Evolutionary conservation across 176 grass and related monocot genomes (phyloP).

Genomic region (Phyllostachys edulis): DNA sequence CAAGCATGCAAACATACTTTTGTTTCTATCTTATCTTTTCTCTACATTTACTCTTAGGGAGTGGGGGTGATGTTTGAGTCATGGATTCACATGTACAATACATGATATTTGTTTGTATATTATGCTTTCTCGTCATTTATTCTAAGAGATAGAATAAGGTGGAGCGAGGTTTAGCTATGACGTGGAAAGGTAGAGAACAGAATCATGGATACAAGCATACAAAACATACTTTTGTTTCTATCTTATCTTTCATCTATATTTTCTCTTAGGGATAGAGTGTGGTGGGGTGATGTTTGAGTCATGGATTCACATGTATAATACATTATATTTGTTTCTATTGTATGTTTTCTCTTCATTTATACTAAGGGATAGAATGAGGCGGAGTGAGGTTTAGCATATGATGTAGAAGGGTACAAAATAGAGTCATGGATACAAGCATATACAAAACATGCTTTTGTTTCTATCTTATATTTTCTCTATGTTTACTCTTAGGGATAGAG

Average conservation of each 20-base stretch:
- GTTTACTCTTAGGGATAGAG: background rate
- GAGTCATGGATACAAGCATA: background rate
- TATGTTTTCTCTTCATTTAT: background rate
- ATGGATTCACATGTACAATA: background rate
- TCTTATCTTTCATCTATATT: too few species aligned
- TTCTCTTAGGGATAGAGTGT: too few species aligned
- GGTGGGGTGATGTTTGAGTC: too few species aligned
- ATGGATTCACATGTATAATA: background rate
- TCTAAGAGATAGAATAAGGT: background rate
- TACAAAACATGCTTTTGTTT: background rate
- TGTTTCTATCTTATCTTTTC: too few species aligned
- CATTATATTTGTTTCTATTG: background rate
- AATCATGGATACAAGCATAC: too few species aligned
- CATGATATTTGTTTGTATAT: background rate
- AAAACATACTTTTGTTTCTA: too few species aligned
- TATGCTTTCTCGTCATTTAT: background rate
- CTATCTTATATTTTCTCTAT: background rate
- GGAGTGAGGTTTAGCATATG: background rate
- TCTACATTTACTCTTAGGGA: too few species aligned
- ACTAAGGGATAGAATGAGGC: too few species aligned
- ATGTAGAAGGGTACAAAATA: background rate
- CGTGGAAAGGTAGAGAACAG: too few species aligned
- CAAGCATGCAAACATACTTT: too few species aligned
- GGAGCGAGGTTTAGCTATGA: too few species aligned
- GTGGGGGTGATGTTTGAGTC: too few species aligned